Conservation (phyloP, 768 basidiomycete genomes). For the Calocybe indica region DNA sequence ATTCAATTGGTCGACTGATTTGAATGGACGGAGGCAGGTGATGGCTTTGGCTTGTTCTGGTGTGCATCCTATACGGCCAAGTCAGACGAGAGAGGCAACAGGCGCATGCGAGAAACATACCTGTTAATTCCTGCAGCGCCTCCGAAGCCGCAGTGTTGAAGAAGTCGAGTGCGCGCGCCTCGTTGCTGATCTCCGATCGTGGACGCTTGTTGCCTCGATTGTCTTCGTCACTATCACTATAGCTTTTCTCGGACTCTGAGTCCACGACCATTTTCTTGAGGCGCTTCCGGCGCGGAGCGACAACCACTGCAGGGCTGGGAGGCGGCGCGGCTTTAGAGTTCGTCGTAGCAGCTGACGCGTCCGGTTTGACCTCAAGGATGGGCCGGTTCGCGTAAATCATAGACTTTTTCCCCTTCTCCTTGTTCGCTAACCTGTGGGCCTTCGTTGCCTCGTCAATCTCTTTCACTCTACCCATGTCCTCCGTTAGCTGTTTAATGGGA, state of each 20-base stretch:
- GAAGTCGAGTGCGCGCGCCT: conserved; percentile 54
- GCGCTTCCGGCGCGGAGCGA: conserved; percentile 43
- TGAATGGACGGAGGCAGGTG: conserved; percentile 74
- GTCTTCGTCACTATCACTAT: conserved; percentile 44
- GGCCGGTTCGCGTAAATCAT: conserved; percentile 71
- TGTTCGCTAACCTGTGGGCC: conserved; percentile 56
- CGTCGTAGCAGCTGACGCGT: conserved; percentile 34
- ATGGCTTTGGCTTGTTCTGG: conserved; percentile 77
- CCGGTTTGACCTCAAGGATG: conserved; percentile 37
- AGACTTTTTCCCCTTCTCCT: conserved; percentile 78
- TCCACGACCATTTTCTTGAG: conserved; percentile 55
- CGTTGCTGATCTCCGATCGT: conserved; percentile 31
- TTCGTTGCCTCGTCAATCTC: conserved; percentile 72
- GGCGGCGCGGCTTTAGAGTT: conserved; percentile 26
- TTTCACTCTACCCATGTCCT: conserved; percentile 52
- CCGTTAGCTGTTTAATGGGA: conserved; percentile 13
- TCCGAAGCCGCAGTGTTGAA: conserved; percentile 60
- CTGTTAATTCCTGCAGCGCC: conserved; percentile 70
- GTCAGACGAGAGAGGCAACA: conserved; percentile 2
- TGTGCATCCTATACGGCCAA: conserved; percentile 54
- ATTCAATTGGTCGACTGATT: conserved; percentile 68
- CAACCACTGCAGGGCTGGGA: conserved; percentile 31
- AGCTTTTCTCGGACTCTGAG: conserved; percentile 60
- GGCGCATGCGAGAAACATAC: conserved; percentile 29
- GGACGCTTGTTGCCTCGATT: conserved; percentile 22